phyloP scores from a whole-genome alignment of 768 basidiomycete species.

The Asterophora parasitica region DNA sequence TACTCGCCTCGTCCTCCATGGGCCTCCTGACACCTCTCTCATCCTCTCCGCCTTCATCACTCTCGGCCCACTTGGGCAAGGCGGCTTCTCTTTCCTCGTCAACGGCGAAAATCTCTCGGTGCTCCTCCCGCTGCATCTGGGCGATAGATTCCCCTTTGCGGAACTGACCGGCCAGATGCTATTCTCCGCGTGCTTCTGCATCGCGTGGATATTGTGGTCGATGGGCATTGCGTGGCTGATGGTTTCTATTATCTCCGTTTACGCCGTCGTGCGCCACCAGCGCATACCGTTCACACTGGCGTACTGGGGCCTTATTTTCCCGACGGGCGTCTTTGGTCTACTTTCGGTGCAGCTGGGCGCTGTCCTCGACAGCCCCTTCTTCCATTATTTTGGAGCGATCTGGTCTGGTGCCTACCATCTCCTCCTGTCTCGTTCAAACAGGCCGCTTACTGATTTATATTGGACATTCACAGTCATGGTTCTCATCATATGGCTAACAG shows the following conservation, averaged over 20 bases:
- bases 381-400: slow-evolving; percentile 47
- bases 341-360: slow-evolving; percentile 44
- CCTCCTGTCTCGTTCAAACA: neutral
- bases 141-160: slow-evolving; percentile 24
- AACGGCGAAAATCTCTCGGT: slow-evolving; percentile 36
- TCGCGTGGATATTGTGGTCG: slow-evolving; percentile 47
- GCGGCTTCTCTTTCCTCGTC: slow-evolving; percentile 44
- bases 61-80: slow-evolving; percentile 57
- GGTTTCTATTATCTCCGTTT: slow-evolving; percentile 38
- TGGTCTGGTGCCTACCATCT: slow-evolving; percentile 40
- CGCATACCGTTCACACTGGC: slow-evolving; percentile 39
- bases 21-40: slow-evolving; percentile 32
- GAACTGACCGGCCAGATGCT: slow-evolving; percentile 35
- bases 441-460: neutral
- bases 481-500: slow-evolving; percentile 37
- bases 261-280: slow-evolving; percentile 25
- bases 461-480: slow-evolving; percentile 28
- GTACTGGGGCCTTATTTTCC: slow-evolving; percentile 56
- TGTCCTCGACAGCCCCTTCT: slow-evolving; percentile 45
- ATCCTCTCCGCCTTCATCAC: slow-evolving; percentile 51
- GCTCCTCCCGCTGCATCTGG: slow-evolving; percentile 26
- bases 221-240: slow-evolving; percentile 50
- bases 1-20: slow-evolving; percentile 43
- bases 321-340: slow-evolving; percentile 48
- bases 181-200: slow-evolving; percentile 40